Evolutionary conservation across 2,329 filamentous ascomycete genomes (phyloP), one percentile per base, ranked within the genome.

Genomic region (Alternaria sp.): DNA sequence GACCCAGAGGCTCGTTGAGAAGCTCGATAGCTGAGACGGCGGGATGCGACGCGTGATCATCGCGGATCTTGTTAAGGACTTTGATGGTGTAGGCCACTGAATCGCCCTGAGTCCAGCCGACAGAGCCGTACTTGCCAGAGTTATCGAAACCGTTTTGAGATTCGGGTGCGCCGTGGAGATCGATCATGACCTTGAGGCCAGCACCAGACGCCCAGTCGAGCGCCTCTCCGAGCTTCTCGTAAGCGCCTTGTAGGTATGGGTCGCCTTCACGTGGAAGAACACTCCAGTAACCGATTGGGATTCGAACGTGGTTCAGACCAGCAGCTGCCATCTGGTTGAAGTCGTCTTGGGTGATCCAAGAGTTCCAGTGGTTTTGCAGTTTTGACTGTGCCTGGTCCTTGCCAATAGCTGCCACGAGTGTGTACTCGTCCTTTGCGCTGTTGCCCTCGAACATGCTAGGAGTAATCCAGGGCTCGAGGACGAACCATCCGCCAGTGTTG

Each of bases 131-230:
- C 45, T 79, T 81, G 46, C 89, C 89, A 55, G 85, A 87, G 77
- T 90, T 90, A 76, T 90, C 88, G 71, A 90, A 90, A 4, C 88
- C 88, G 63, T 90, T 90, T 68, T 90, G 88, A 7, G 86, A 89
- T 7, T 84, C 84, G 18, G 87, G 85, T 32, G 87, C 86, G 66
- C 89, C 89, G 70, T 92, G 89, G 22, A 91, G 78, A 73, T 92
- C 89, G 67, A 92, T 83, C 78, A 90, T 84, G 43, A 91, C 86
- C 70, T 89, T 89, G 50, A 91, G 73, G 4, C 86, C 85, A 45
- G 85, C 81, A 45, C 73, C 78, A 59, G 83, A 77, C 11, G 89
- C 89, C 86, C 89, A 89, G 62, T 79, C 75, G 57, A 90, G 81
- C 25, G 87, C 85, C 62, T 83, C 71, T 59, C 88, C 86, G 10